Percentiles rank a stretch among this genome's conserved stretches.
Evolutionary conservation across 2,329 filamentous ascomycete genomes (phyloP).

Genomic region (Simplicillium aogashimaense): DNA sequence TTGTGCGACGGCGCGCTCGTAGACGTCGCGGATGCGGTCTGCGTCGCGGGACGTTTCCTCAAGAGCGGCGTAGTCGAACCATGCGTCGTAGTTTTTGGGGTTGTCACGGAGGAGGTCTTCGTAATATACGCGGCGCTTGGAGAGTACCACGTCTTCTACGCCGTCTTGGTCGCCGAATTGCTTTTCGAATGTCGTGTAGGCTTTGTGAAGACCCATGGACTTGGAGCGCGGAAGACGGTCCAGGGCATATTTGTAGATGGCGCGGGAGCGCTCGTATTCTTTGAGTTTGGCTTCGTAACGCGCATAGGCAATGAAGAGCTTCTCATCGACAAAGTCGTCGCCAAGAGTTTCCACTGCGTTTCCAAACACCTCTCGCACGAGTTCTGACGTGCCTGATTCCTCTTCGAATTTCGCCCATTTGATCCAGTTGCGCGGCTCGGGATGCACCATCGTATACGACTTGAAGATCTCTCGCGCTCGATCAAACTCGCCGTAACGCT

Average conservation of each 20-base stretch:
- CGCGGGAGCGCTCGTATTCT: conserved; percentile 85
- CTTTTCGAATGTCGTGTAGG: conserved; percentile 97
- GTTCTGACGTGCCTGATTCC: conserved; percentile 82
- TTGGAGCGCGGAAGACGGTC: conserved; percentile 85
- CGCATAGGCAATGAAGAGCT: conserved; percentile 91
- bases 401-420: conserved; percentile 98
- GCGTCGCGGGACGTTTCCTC: conserved; percentile 79
- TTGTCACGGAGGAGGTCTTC: conserved; percentile 92
- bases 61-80: conserved; percentile 89
- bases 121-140: conserved; percentile 85
- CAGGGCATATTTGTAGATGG: conserved; percentile 94
- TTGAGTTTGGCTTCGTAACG: conserved; percentile 90
- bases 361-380: conserved; percentile 87
- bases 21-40: conserved; percentile 81
- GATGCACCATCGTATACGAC: conserved; percentile 84
- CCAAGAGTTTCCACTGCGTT: conserved; percentile 80
- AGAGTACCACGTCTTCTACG: conserved; percentile 91
- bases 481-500: conserved; percentile 86
- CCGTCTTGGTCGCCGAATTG: conserved; percentile 91
- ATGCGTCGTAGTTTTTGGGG: conserved; percentile 90
- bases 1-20: conserved; percentile 91
- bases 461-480: conserved; percentile 84
- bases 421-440: conserved; percentile 94
- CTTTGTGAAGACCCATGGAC: conserved; percentile 76
- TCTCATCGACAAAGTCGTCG: conserved; percentile 93